Evolutionary conservation across 306 rosid species (phyloP), one percentile per base, ranked within the genome.

Genomic region (Dalbergia cochinchinensis): DNA sequence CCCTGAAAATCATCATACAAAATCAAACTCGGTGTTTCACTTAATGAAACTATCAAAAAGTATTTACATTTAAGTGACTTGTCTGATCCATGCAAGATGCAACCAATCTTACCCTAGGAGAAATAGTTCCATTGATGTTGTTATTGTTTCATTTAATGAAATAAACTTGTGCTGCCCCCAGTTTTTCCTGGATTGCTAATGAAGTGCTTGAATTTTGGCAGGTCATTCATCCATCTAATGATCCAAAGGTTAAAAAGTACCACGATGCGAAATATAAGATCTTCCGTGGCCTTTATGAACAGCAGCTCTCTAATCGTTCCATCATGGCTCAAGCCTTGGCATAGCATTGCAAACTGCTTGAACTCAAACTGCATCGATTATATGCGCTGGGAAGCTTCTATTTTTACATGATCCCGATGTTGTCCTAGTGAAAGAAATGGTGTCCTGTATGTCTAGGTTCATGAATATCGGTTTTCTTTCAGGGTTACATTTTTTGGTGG

Each of bases 211-310:
- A 37, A 67, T 48, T 83, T 69, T 76, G 77, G 80, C 87, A 95
- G 98, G 98, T 92, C 74, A 82, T 92, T 81, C 83, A 87, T 86
- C 98, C 97, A 62, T 92, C 96, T n/a, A 69, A 78, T 69, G 93
- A 95, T 80, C 94, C 94, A 7, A 92, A 85, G 90, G 97, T 95
- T 83, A 92, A 85, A 85, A 88, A 83, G 79, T 95, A 89, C 91
- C 99, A 92, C 71, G 93, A 92, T 26, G 91, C 92, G 51, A 92
- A 95, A 83, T 92, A 92, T 85, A 87, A 84, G 70, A 89, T 95
- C 62, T 92, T 90, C 69, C 94, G 87, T 16, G 85, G 84, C 82
- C 98, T 95, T 66, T 95, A 95, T 65, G 88, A 89, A 79, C 94
- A 84, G 85, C 99, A 91, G 81, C 92, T 90, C 71, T 90, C 94